Evolutionary conservation across 1,139 yeast species (phyloP).

Genomic region (Zhuliangozyma blackwelliae): DNA sequence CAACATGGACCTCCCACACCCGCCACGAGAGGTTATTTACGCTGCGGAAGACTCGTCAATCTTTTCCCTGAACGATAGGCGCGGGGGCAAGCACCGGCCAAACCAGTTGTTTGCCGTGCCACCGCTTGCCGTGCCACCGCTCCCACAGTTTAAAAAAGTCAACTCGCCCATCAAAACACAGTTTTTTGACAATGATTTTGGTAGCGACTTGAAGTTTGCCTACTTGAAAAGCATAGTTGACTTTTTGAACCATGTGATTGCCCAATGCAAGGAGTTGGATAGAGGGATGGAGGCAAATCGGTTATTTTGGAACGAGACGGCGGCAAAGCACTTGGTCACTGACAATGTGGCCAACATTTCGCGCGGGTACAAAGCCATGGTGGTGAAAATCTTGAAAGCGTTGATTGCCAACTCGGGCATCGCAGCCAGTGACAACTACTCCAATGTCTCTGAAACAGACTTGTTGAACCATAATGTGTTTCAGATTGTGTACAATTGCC

Average conservation of each 20-base stretch:
- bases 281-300: slow-evolving; percentile 2
- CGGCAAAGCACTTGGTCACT: slow-evolving; percentile 5
- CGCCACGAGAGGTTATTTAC: too few relatives aligned
- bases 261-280: slow-evolving; percentile 9
- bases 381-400: slow-evolving; percentile 7
- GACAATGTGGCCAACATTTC: slow-evolving; percentile 6
- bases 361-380: slow-evolving; percentile 7
- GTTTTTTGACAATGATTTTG: slow-evolving; percentile 4
- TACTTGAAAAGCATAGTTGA: slow-evolving; percentile 9
- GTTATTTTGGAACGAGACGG: slow-evolving; percentile 6
- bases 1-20: too few relatives aligned
- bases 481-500: slow-evolving; percentile 15
- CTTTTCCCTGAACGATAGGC: too few relatives aligned
- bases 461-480: slow-evolving; percentile 10
- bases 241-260: slow-evolving; percentile 9
- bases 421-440: neutral
- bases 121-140: too few relatives aligned
- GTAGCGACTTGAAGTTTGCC: slow-evolving; percentile 6
- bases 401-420: slow-evolving; percentile 6
- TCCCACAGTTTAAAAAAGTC: slow-evolving; percentile 1
- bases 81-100: too few relatives aligned
- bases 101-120: too few relatives aligned
- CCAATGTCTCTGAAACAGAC: slow-evolving; percentile 3
- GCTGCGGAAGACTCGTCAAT: too few relatives aligned
- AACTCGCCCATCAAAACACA: slow-evolving; percentile 6